Base-by-base conservation (phyloP, 129 eudicot genomes). In the Chrysanthemum seticuspe region DNA sequence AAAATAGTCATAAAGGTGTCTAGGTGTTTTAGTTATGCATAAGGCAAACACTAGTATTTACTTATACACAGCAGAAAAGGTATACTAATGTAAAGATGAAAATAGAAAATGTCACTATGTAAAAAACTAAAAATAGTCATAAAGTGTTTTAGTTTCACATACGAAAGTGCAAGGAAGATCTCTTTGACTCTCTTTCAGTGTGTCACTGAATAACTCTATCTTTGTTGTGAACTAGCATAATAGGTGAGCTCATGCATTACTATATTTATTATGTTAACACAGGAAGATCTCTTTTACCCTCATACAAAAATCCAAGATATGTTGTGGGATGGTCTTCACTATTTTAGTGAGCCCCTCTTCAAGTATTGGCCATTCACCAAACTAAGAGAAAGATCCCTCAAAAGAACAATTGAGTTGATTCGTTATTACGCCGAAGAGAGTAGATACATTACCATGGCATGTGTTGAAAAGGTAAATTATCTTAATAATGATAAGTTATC, bases 341-440 rank as follows among this genome's bases (percentile, higher is more conserved):
- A 88, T 74, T 66, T 83, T 5, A 69, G 74, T 19, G 96, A 88
- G 77, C 91, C 91, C 5, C 21, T 88, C 40, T 71, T 86, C 58
- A 86, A 78, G 66, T 76, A 78, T 13, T 88, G 96, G 91, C 96
- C 96, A 0, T 74, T 86, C 58, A 86, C 84, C 74, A 86, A 88
- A 76, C 68, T 88, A 2, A 79, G 96, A 65, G 87, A 86, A 74
- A 83, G 15, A 56, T 91, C 89, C 25, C 64, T 88, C 10, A 25
- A 79, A 50, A 86, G 76, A 73, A n/a, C 87, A 16, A 66, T 88
- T 65, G 81, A 86, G 15, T 80, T 81, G 78, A 83, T 79, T 82
- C 83, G 85, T 2, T 86, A 88, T 56, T 85, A 67, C 15, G 87
- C 91, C 0, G 87, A 86, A 55, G 87, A 79, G 69, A 83, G 76